Base-by-base conservation (phyloP, 768 basidiomycete genomes). In the Russula sp. region DNA sequence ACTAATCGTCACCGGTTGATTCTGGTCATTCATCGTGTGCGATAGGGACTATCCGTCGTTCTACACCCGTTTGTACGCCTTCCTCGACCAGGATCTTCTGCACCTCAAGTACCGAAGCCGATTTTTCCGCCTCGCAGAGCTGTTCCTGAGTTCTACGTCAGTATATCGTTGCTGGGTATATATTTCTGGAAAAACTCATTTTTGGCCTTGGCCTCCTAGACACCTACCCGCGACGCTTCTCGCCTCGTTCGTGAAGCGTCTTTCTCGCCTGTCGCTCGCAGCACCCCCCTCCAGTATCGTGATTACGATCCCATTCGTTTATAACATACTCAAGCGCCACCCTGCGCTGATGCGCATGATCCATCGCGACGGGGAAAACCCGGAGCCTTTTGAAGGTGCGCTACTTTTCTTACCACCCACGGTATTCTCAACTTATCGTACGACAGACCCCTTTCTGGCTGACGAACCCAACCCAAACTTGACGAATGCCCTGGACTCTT, bases 331-430 rank as follows among this genome's bases (percentile, higher is more conserved):
- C 69, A 97, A 97, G 73, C 79, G 83, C 9, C 96, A 98, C 73
- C 94, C 95, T 3, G 84, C 87, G 0, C 81, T 94, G 64, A 97
- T 98, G 95, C 77, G 77, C 37, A 90, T 98, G 88, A 91, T 98
- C 40, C 97, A 98, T 73, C 83, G 87, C 18, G 70, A 74, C 3
- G 78, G 77, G 22, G 77, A 77, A 1, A 72, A 72, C 68, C 49
- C 61, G 27, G 74, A 4, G 71, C 48, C 49, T 45, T 55, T 62
- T 32, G 58, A 63, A 45, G 61, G 57, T 32, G 32, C 39, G 40
- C 2, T n/a, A 57, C 51, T 32, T 31, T 49, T 42, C 1, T 51
- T 47, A 6, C 2, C 13, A 8, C 47, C n/a, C 22, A 22, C 6
- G 7, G 11, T 27, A 11, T 44, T 11, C 32, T n/a, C 14, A 16